Conservation (phyloP, 345 rosid species). For the Adansonia digitata region DNA sequence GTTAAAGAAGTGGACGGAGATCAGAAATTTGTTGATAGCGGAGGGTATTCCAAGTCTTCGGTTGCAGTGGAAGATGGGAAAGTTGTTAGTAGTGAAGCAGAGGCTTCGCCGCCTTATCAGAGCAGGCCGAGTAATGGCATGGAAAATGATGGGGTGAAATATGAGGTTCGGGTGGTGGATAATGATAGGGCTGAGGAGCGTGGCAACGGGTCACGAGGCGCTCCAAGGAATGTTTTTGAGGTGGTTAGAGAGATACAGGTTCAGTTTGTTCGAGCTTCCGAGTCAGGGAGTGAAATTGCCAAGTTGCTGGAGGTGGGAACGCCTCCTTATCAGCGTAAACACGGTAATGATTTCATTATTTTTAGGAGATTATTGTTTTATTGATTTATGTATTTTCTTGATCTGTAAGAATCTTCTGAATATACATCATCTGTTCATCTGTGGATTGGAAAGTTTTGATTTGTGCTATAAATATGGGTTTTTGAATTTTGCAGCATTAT, state of each 20-base stretch:
- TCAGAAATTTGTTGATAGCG: slow-evolving; percentile 33
- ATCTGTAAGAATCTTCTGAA: slow-evolving; percentile 8
- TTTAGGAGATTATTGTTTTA: background rate
- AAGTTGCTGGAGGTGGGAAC: slow-evolving; percentile 86
- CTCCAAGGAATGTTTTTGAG: slow-evolving; percentile 44
- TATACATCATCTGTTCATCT: background rate
- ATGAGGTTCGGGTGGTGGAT: slow-evolving; percentile 79
- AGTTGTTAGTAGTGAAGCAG: slow-evolving; percentile 24
- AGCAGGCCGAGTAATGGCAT: slow-evolving; percentile 39
- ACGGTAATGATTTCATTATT: slow-evolving; percentile 35
- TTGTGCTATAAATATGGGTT: background rate
- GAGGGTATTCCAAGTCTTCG: slow-evolving; percentile 30
- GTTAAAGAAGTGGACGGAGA: slow-evolving; percentile 63
- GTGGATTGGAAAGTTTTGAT: background rate
- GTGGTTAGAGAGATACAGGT: slow-evolving; percentile 60
- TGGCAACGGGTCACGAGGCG: slow-evolving; percentile 31
- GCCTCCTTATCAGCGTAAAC: slow-evolving; percentile 69
- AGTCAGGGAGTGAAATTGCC: slow-evolving; percentile 72
- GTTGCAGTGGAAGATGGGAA: slow-evolving; percentile 29
- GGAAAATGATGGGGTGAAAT: slow-evolving; percentile 47
- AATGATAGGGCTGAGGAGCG: slow-evolving; percentile 45
- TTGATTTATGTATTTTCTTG: slow-evolving; percentile 3
- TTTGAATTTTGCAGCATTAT: background rate
- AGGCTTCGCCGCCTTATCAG: slow-evolving; percentile 39
- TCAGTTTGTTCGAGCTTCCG: slow-evolving; percentile 79